Evolutionary conservation across 345 rosid species (phyloP), one percentile per base, ranked within the genome.

Genomic region (Lepidium sativum): DNA sequence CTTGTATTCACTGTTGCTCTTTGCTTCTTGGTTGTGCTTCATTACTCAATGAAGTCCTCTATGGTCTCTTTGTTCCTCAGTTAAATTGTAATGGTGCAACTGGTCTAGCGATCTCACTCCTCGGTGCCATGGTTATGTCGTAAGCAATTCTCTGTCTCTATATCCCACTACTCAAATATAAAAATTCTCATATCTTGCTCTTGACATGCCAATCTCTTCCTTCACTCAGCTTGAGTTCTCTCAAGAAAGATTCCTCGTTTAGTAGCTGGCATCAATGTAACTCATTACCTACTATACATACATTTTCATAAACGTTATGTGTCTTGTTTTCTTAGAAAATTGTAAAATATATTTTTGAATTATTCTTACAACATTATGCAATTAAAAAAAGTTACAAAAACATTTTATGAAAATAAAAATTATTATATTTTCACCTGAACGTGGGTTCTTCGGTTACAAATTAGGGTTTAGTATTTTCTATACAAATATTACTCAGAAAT

Each of bases 121-220:
- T 92, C 2, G 98, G 97, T 37, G 97, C 97, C 58, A 89, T 89
- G 96, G 89, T 92, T 70, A 92, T 91, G 96, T 94, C 96, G 94
- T 91, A 79, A 12, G 96, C 65, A 57, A 31, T 21, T 3, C 53
- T 29, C 64, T 31, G 0, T 48, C 32, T 34, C 56, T 67, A 68
- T 77, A 18, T 7, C 18, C 49, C n/a, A 4, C 3, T 11, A 38
- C 25, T 3, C 10, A 32, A 25, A 43, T 25, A 62, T 17, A 18
- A n/a, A 15, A 1, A 4, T 4, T 40, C 54, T 52, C 35, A 69
- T 60, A 20, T 9, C 15, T 37, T 40, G 14, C 17, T 44, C 14
- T 23, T 16, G 10, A 8, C 75, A 86, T 94, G 67, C 97, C 78
- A 91, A 91, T 65, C 87, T 91, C 60, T 91, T 86, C 69, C 96